Percentiles rank a stretch among this genome's conserved stretches.
phyloP scores from a whole-genome alignment of 2,329 filamentous ascomycete species.

The Dactylella cylindrospora region DNA sequence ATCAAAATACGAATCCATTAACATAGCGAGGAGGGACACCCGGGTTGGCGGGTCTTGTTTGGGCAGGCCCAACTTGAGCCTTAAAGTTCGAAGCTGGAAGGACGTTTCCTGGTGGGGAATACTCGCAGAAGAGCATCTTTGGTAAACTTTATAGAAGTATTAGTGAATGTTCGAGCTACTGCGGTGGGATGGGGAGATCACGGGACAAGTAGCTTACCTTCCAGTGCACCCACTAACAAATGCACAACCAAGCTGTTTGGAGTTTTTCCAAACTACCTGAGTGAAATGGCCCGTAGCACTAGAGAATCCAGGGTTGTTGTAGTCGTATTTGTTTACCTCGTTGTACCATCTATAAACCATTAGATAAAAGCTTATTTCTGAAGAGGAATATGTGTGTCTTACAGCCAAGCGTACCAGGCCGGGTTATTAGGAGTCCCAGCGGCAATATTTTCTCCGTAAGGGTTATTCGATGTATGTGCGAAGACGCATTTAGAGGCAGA shows the following conservation, averaged over 20 bases:
- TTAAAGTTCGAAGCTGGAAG: conserved; percentile 23
- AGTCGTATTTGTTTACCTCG: conserved; percentile 63
- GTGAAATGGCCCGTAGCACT: conserved; percentile 70
- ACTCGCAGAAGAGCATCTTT: conserved; percentile 37
- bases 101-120: conserved; percentile 26
- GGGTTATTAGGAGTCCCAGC: conserved; percentile 30
- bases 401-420: conserved; percentile 21
- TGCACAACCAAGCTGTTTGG: conserved; percentile 63
- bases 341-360: conserved; percentile 20
- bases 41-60: conserved; percentile 1
- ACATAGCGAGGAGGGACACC: conserved; percentile 11
- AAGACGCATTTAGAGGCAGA: conserved; percentile 24
- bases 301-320: conserved; percentile 59
- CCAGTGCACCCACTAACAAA: conserved; percentile 46
- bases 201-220: conserved; percentile 18
- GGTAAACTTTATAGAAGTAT: conserved; percentile 5
- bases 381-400: not conserved
- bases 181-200: no score
- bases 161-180: conserved; percentile 1
- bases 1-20: no score
- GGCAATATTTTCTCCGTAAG: conserved; percentile 35
- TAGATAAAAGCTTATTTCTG: not conserved
- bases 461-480: conserved; percentile 22
- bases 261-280: conserved; percentile 70
- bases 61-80: conserved; percentile 13